phyloP scores from a whole-genome alignment of 2,329 filamentous ascomycete genomes.

The Penicillium sp. region DNA sequence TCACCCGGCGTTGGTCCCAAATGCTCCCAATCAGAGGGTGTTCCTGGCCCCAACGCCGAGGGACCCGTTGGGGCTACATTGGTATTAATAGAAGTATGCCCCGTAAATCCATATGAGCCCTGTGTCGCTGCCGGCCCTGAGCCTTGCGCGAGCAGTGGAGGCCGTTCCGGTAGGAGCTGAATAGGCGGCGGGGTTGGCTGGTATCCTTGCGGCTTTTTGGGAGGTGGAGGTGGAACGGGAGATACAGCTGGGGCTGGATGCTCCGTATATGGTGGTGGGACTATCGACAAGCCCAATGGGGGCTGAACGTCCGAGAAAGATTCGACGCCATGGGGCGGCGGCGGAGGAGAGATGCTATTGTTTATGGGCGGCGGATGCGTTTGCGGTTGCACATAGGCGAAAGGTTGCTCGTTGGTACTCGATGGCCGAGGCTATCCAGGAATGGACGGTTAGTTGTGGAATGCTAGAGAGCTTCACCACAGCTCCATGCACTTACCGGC shows the following conservation, averaged over 20 bases:
- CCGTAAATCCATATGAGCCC: constrained; percentile 26
- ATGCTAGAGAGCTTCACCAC: not conserved
- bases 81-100: constrained; percentile 20
- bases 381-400: constrained; percentile 29
- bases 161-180: constrained; percentile 26
- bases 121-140: constrained; percentile 26
- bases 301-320: constrained; percentile 20
- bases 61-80: constrained; percentile 32
- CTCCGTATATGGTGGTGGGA: constrained; percentile 31
- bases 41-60: constrained; percentile 50
- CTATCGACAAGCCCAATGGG: constrained; percentile 19
- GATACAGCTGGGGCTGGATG: constrained; percentile 23
- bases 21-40: constrained; percentile 57
- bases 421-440: constrained; percentile 44
- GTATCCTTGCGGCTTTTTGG: constrained; percentile 50
- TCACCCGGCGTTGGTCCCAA: constrained; percentile 44
- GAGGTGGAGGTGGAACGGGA: constrained; percentile 46
- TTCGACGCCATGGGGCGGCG: constrained; percentile 30
- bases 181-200: constrained; percentile 39
- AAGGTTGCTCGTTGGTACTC: constrained; percentile 38
- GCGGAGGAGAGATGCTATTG: constrained; percentile 22
- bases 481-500: constrained; percentile 39
- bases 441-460: not conserved
- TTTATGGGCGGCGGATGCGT: constrained; percentile 24
- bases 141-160: constrained; percentile 27